Evolutionary conservation across 805 yeast genomes (phyloP).

Genomic region (Kazachstania kunashirensis): DNA sequence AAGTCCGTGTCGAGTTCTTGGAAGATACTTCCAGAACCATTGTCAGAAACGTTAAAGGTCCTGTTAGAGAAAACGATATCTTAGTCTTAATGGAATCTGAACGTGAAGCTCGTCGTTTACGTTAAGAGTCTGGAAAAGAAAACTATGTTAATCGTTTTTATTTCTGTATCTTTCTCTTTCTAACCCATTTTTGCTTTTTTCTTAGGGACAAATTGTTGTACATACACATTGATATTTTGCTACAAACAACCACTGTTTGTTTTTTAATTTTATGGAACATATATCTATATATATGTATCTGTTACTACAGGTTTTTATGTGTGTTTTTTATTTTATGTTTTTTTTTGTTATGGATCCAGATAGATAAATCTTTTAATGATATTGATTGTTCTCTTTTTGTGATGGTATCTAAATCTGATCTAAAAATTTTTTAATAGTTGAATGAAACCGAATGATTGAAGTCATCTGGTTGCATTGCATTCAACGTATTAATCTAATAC

Average conservation of each 20-base stretch:
- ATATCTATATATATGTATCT: too few species aligned
- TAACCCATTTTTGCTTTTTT: background rate
- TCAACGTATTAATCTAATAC: background rate
- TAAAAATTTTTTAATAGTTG: background rate
- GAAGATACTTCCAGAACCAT: constrained; percentile 92
- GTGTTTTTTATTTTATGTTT: too few species aligned
- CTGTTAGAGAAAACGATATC: constrained; percentile 97
- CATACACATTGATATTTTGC: too few species aligned
- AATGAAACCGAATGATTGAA: constrained; percentile 3
- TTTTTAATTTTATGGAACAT: too few species aligned
- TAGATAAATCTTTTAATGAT: too few species aligned
- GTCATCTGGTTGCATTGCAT: constrained; percentile 1
- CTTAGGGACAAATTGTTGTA: background rate
- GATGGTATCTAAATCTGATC: background rate
- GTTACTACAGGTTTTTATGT: too few species aligned
- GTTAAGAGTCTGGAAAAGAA: constrained; percentile 36
- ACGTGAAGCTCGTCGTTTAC: constrained; percentile 97
- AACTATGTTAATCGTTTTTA: background rate
- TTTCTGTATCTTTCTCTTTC: background rate
- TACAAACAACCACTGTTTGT: too few species aligned
- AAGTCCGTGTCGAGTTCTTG: constrained; percentile 94
- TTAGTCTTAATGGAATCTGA: constrained; percentile 99
- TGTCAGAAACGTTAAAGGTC: constrained; percentile 96
- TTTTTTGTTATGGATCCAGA: too few species aligned
- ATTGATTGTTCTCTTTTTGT: too few species aligned